Evolutionary conservation across 2,329 filamentous ascomycete genomes (phyloP).

Genomic region (Epichloe gansuensis): DNA sequence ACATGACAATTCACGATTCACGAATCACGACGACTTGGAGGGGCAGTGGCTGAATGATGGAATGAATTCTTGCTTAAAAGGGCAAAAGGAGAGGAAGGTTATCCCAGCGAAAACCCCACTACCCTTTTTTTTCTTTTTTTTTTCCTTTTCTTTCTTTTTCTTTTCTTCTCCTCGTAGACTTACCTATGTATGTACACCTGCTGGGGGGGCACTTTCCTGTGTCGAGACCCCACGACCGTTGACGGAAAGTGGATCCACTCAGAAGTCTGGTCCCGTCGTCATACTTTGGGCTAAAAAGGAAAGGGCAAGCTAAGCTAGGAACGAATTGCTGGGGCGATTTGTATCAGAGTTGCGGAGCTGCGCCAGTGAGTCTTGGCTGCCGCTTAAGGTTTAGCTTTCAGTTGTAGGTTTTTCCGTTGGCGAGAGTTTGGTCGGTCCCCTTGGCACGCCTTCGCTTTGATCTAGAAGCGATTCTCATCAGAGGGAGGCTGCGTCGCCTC

Average conservation of each 20-base stretch:
- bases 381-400: constrained; percentile 8
- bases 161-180: too few species aligned
- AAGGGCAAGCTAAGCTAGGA: not conserved
- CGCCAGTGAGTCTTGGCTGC: constrained; percentile 9
- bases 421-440: not conserved
- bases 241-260: not conserved
- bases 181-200: too few species aligned
- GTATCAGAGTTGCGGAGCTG: not conserved
- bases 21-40: too few species aligned
- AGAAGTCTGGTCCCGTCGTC: not conserved
- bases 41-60: not conserved
- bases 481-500: not conserved
- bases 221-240: not conserved
- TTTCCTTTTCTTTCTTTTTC: too few species aligned
- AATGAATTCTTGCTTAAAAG: not conserved
- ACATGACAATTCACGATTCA: not conserved
- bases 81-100: not conserved
- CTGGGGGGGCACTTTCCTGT: too few species aligned
- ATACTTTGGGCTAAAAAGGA: not conserved
- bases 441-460: too few species aligned
- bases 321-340: not conserved
- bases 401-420: not conserved
- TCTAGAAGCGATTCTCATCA: too few species aligned
- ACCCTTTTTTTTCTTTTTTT: too few species aligned
- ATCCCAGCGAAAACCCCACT: too few species aligned